These are phyloP conservation scores for Kuraishia piskuri DNA, from an alignment of 805 yeast species.

Conservation along the genomic window DNA sequence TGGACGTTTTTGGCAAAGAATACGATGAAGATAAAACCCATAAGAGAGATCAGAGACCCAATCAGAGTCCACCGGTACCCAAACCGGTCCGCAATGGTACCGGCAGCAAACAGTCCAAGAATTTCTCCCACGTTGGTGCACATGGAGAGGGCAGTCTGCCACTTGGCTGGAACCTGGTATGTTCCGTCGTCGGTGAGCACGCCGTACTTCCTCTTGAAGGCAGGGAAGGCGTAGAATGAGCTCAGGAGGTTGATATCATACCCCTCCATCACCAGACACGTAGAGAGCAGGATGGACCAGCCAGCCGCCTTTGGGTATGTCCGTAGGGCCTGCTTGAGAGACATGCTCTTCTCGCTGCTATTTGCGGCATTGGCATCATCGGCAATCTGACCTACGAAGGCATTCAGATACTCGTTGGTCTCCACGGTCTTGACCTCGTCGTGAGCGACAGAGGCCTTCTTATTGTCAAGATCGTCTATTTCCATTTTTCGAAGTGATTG, in stretches of 20 bases:
- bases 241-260: slow-evolving; percentile 32
- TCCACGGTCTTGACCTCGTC: neutral
- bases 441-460: neutral
- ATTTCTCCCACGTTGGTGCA: slow-evolving; percentile 15
- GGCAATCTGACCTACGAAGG: neutral
- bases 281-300: slow-evolving; percentile 30
- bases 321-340: neutral
- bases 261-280: slow-evolving; percentile 31
- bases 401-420: neutral
- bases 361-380: slow-evolving; percentile 1
- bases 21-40: slow-evolving; percentile 26
- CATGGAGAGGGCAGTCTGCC: slow-evolving; percentile 33
- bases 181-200: slow-evolving; percentile 14
- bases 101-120: slow-evolving; percentile 20
- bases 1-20: slow-evolving; percentile 29
- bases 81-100: slow-evolving; percentile 28
- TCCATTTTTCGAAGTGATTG: neutral
- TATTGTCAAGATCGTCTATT: neutral
- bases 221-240: slow-evolving; percentile 26
- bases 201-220: slow-evolving; percentile 25
- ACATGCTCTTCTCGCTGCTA: slow-evolving; percentile 1
- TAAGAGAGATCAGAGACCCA: slow-evolving; percentile 17
- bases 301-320: slow-evolving; percentile 24
- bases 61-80: slow-evolving; percentile 33
- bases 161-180: slow-evolving; percentile 28